Evolutionary conservation across 805 yeast genomes (phyloP), one percentile per base, ranked within the genome.

Genomic region (Wickerhamiella kurtzmanii): DNA sequence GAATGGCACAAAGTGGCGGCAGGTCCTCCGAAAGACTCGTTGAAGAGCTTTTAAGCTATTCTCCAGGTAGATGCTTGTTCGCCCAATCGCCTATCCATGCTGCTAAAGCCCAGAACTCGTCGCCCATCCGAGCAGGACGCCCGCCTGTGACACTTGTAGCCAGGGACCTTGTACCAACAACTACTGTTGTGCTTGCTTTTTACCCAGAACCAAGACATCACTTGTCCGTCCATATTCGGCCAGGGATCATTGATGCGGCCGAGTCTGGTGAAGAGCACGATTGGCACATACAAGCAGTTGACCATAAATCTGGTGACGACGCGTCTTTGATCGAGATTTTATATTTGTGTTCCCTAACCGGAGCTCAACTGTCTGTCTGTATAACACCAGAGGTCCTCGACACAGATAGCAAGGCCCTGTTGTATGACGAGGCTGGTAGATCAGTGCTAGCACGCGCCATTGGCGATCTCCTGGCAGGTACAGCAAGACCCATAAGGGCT

Each of bases 31-130:
- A 56, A 15, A 45, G 64, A 8, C 38, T 60, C 9, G 45, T 60
- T 4, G 61, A 57, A 20, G 63, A 60, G 50, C 41, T 60, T 19
- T 45, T 56, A 15, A 40, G 58, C 19, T 51, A 43, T 44, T 43
- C 48, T 4, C 56, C 58, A 5, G 53, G 53, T 19, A 15, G 18
- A 3, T 16, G 25, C 13, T 22, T 36, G 21, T 43, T 43, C 9
- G 20, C 41, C 15, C 36, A 20, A n/a, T 38, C 36, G 25, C 46
- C 46, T n/a, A 37, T 43, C 18, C 39, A 20, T 9, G 46, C 41
- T 38, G 41, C 41, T 18, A 8, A 38, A 9, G 21, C 41, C 25
- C 41, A 38, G 25, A 15, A 15, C n/a, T 5, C n/a, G 41, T 15
- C 25, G 25, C 41, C 41, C 4, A 18, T 18, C 6, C 5, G 8